Evolutionary conservation across 23 red algal genomes (phyloP).

Genomic region (Gracilaria domingensis): DNA sequence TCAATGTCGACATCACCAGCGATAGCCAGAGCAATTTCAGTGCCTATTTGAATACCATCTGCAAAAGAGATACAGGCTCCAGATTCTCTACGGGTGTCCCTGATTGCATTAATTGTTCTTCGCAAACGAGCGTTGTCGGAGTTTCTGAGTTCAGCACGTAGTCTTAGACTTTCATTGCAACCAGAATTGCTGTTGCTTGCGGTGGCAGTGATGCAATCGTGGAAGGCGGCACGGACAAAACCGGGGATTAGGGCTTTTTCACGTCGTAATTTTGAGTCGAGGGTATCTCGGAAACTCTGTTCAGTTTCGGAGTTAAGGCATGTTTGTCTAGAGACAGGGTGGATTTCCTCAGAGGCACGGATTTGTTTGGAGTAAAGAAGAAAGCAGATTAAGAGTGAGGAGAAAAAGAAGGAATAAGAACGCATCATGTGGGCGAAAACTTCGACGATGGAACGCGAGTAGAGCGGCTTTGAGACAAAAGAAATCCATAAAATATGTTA

Average conservation of each 20-base stretch:
- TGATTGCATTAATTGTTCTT: constrained; percentile 1
- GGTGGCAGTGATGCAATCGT: constrained; percentile 52
- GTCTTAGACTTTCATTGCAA: constrained; percentile 37
- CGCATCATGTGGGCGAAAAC: background rate
- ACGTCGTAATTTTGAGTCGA: background rate
- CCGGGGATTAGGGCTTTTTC: background rate
- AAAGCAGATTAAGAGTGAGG: background rate
- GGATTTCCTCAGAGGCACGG: background rate
- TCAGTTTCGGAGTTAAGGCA: background rate
- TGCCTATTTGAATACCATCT: constrained; percentile 18
- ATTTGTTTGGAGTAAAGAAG: background rate
- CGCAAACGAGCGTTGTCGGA: constrained; percentile 13
- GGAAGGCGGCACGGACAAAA: constrained; percentile 41
- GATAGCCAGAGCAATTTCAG: constrained; percentile 13
- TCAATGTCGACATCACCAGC: constrained; percentile 15
- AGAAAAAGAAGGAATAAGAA: background rate
- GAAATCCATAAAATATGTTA: no score
- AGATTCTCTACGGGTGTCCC: background rate
- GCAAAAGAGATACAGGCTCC: constrained; percentile 30
- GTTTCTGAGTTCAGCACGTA: constrained; percentile 10
- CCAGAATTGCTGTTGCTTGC: constrained; percentile 15
- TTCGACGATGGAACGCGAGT: background rate
- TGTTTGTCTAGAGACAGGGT: background rate
- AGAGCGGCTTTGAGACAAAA: no score
- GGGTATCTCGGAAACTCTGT: background rate